Evolutionary conservation across 2,329 filamentous ascomycete species (phyloP).

Genomic region (Teratosphaeria nubilosa): DNA sequence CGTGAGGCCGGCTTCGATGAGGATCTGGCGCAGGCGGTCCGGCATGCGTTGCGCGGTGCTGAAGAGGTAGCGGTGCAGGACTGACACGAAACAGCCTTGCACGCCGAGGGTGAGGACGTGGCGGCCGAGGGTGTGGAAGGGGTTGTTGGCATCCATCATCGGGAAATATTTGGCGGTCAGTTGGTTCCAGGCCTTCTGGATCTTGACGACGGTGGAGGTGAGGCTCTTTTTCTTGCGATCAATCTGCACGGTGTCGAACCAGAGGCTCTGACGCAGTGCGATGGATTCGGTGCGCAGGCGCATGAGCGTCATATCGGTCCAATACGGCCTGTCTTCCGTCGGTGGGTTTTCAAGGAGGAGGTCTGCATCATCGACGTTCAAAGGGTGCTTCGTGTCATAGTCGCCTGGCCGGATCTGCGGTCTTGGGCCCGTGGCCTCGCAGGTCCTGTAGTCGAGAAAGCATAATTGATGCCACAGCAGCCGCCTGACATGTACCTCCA

Average conservation of each 20-base stretch:
- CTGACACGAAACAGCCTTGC: constrained; percentile 54
- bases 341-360: constrained; percentile 35
- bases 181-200: constrained; percentile 56
- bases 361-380: constrained; percentile 59
- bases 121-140: constrained; percentile 53
- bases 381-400: constrained; percentile 62
- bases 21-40: constrained; percentile 51
- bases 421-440: constrained; percentile 62
- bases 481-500: constrained; percentile 62
- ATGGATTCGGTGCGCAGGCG: constrained; percentile 63
- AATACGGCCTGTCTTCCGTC: constrained; percentile 42
- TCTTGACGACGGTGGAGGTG: constrained; percentile 55
- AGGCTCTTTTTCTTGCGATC: constrained; percentile 52
- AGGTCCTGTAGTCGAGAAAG: constrained; percentile 65
- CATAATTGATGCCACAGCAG: constrained; percentile 70
- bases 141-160: constrained; percentile 49
- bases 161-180: constrained; percentile 57
- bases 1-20: constrained; percentile 50
- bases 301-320: constrained; percentile 58
- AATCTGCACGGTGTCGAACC: constrained; percentile 57
- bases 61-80: constrained; percentile 58
- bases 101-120: constrained; percentile 56
- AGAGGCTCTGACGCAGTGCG: constrained; percentile 61
- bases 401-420: constrained; percentile 63
- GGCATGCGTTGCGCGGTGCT: constrained; percentile 42